Evolutionary conservation across 2,329 filamentous ascomycete genomes (phyloP), one percentile per base, ranked within the genome.

Genomic region (Cordyceps cicadae): DNA sequence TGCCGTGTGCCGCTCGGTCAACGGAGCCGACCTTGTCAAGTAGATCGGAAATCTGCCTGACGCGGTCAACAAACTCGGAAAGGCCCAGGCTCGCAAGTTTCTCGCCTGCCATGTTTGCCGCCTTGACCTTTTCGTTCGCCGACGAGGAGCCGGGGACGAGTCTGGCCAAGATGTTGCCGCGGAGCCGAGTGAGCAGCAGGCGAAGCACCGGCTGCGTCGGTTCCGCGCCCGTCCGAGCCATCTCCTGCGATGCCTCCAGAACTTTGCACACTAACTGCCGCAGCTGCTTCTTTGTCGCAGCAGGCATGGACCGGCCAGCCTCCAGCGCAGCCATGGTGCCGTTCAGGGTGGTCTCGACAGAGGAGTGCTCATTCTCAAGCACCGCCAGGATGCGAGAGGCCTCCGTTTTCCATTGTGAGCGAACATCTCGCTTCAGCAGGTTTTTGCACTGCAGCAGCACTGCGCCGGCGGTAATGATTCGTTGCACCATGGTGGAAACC

Each of bases 401-500:
- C 72, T 92, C 87, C 26, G 79, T 83, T 72, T 87, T 90, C 90
- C 90, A 94, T 21, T 87, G 85, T 14, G 83, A 82, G 50, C 90
- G 85, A 3, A 91, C 88, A 68, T 93, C 89, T 17, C 90, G 85
- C 74, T 92, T 92, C 37, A 94, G 81, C 8, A 93, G 78, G 66
- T 92, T 93, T 76, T 94, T 94, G 72, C 87, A 88, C 56, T 91
- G 90, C 15, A 93, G 76, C 32, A 92, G 76, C 53, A 93, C 87
- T 0, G 89, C 87, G 1, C 87, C 88, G 3, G 88, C 83, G 1
- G 88, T 88, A 24, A 89, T 83, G 66, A 93, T 87, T 50, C 85
- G 82, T 51, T 74, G 74, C 0, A 75, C 67, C 65, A 67, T 73
- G 21, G 64, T 69, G 0, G 75, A 77, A 11, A 77, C 68, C 39